Evolutionary conservation across 371 early-diverging fungal genomes (phyloP).

Genomic region (Blakeslea trispora): DNA sequence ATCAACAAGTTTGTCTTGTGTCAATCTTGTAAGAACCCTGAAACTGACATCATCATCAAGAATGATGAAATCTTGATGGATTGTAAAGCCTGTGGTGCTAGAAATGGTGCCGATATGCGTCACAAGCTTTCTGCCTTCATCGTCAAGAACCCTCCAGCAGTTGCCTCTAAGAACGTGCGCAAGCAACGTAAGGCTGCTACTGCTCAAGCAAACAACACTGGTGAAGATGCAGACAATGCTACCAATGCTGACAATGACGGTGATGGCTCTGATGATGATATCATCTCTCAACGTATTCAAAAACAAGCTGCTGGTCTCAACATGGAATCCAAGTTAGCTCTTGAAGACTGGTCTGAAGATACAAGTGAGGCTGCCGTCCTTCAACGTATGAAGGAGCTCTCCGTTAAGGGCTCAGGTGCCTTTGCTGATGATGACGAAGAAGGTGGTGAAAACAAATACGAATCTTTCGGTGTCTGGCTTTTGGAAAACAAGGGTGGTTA

Average conservation of each 20-base stretch:
- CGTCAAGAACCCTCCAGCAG: conserved; percentile 89
- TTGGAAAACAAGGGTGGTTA: conserved; percentile 50
- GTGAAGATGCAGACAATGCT: conserved; percentile 50
- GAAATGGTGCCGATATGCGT: conserved; percentile 82
- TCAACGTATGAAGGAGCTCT: conserved; percentile 72
- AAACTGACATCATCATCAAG: conserved; percentile 86
- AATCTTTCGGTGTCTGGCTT: conserved; percentile 69
- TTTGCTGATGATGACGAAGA: conserved; percentile 63
- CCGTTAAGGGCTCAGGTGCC: conserved; percentile 50
- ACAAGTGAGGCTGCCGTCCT: conserved; percentile 81
- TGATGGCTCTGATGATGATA: conserved; percentile 66
- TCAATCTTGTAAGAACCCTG: conserved; percentile 96
- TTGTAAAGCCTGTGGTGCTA: conserved; percentile 94
- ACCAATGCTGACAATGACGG: conserved; percentile 46
- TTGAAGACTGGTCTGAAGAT: conserved; percentile 88
- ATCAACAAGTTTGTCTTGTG: conserved; percentile 98
- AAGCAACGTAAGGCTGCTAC: conserved; percentile 69
- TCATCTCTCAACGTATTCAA: conserved; percentile 72
- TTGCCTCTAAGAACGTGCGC: conserved; percentile 63
- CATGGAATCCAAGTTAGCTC: conserved; percentile 63
- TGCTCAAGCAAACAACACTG: conserved; percentile 46
- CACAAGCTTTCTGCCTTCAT: conserved; percentile 92
- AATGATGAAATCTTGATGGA: conserved; percentile 50
- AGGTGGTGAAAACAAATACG: conserved; percentile 70
- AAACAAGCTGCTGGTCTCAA: conserved; percentile 69